Conservation (phyloP, 805 yeast genomes). For the Saccharomycopsis microspora region DNA sequence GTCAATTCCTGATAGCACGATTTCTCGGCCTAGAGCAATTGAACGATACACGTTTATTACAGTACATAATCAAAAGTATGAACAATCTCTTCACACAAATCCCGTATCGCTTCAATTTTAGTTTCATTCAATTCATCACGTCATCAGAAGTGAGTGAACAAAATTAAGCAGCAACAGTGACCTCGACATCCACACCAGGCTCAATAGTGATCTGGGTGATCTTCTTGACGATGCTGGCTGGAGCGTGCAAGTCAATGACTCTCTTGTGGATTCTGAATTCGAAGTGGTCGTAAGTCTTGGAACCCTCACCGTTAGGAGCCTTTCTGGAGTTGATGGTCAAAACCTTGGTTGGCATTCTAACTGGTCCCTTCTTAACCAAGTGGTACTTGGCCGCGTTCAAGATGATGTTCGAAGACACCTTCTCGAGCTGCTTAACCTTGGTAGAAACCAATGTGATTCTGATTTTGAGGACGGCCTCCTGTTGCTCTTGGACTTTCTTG, state of each 20-base stretch:
- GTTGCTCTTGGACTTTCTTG: slow-evolving; percentile 77
- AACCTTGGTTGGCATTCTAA: slow-evolving; percentile 99
- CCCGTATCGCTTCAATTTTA: too few species aligned
- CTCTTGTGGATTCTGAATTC: slow-evolving; percentile 99
- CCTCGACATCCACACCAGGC: slow-evolving; percentile 99
- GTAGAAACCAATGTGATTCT: slow-evolving; percentile 98
- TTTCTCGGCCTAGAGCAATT: too few species aligned
- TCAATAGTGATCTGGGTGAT: slow-evolving; percentile 96
- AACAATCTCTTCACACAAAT: too few species aligned
- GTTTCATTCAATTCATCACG: too few species aligned
- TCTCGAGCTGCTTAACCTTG: slow-evolving; percentile 97
- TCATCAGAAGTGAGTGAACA: too few species aligned
- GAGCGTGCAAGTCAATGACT: slow-evolving; percentile 95
- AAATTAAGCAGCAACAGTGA: slow-evolving; percentile 71
- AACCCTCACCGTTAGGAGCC: slow-evolving; percentile 99
- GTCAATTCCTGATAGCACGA: too few species aligned
- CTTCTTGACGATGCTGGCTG: slow-evolving; percentile 85
- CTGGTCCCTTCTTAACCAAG: slow-evolving; percentile 96
- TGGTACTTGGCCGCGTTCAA: slow-evolving; percentile 74
- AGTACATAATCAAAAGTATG: too few species aligned
- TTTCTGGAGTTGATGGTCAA: slow-evolving; percentile 98
- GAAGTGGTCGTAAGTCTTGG: slow-evolving; percentile 99
- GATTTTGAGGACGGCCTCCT: slow-evolving; percentile 87
- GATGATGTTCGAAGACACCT: slow-evolving; percentile 86
- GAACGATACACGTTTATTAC: too few species aligned